Evolutionary conservation across 108 stramenopile species (phyloP), one percentile per base, ranked within the genome.

Genomic region (Nitzschia sp.): DNA sequence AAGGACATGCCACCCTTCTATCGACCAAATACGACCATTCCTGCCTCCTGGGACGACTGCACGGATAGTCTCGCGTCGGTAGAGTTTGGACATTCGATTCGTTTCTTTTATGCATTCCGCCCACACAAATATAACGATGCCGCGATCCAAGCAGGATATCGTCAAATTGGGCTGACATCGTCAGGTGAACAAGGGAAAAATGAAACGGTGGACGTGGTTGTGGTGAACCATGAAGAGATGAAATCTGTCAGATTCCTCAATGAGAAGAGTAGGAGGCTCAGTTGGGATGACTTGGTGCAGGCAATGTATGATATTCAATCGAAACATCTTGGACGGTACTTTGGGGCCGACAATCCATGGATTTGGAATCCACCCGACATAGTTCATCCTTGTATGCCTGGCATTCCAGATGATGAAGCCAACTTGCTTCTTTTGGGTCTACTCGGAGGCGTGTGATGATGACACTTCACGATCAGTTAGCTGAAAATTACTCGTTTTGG

Each of bases 41-140:
- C 47, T 2, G 18, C 23, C 47, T 27, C 35, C 5, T 19, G 11
- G 19, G 26, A 42, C 3, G 48, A 54, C 18, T 76, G 75, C 51
- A 55, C 68, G 25, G 75, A 76, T 53, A 30, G 63, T 33, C 28
- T 76, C 19, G 75, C 51, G 3, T 70, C 70, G 75, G 51, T 76
- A 30, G 68, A 70, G 49, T 76, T 70, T 27, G 60, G 53, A 1
- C 4, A 62, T 11, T 0, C 1, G 2, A 54, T 70, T 23, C 68
- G 68, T 23, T 47, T 76, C 61, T 76, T 42, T 17, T 76, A 70
- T 53, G 51, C 70, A 17, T 76, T 76, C 58, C 75, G 35, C 23
- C 68, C 75, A 0, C 17, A 47, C 23, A 13, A 27, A n/a, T 68
- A 68, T 31, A 67, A 30, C 57, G 25, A 28, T 3, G 45, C 17